A percentile compares a stretch with the other conserved stretches of the same genome.
phyloP scores from a whole-genome alignment of 2,329 filamentous ascomycete species.

The Colletotrichum incanum region DNA sequence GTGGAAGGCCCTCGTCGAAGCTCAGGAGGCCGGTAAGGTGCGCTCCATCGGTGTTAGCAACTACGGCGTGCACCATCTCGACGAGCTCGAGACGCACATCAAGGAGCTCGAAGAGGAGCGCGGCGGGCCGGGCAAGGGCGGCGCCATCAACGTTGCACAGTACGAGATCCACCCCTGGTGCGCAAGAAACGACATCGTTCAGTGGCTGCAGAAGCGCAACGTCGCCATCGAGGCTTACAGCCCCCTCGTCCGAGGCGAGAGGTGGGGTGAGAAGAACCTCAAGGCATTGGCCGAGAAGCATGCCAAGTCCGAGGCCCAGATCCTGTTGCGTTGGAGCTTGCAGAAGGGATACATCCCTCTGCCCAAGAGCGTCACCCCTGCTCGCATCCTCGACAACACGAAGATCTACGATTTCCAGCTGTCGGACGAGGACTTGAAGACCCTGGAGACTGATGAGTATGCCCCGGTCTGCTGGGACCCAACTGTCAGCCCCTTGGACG shows the following conservation, averaged over 20 bases:
- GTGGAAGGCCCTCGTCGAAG: conserved; percentile 76
- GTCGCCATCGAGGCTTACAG: conserved; percentile 76
- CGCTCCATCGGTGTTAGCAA: conserved; percentile 76
- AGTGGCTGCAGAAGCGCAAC: conserved; percentile 79
- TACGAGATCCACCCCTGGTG: conserved; percentile 95
- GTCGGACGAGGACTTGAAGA: conserved; percentile 66
- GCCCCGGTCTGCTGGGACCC: conserved; percentile 72
- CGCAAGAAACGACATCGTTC: conserved; percentile 81
- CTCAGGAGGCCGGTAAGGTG: conserved; percentile 73
- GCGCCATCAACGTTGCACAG: conserved; percentile 86
- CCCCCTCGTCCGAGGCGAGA: conserved; percentile 76
- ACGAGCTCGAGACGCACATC: conserved; percentile 73
- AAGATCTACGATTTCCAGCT: conserved; percentile 71
- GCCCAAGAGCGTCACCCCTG: conserved; percentile 80
- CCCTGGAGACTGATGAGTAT: conserved; percentile 67
- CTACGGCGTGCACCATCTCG: conserved; percentile 75
- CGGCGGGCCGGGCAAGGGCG: conserved; percentile 75
- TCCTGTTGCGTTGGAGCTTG: conserved; percentile 85
- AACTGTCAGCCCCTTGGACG: conserved; percentile 62
- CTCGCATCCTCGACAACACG: conserved; percentile 77
- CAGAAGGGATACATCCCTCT: conserved; percentile 83
- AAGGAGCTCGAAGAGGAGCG: conserved; percentile 73
- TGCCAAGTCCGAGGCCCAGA: conserved; percentile 80
- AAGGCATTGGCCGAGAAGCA: conserved; percentile 79
- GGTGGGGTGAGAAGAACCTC: conserved; percentile 78